A percentile compares a stretch with the other conserved stretches of the same genome.
phyloP scores from a whole-genome alignment of 1,284 basidiomycete species.

The Cutaneotrichosporon sp. region DNA sequence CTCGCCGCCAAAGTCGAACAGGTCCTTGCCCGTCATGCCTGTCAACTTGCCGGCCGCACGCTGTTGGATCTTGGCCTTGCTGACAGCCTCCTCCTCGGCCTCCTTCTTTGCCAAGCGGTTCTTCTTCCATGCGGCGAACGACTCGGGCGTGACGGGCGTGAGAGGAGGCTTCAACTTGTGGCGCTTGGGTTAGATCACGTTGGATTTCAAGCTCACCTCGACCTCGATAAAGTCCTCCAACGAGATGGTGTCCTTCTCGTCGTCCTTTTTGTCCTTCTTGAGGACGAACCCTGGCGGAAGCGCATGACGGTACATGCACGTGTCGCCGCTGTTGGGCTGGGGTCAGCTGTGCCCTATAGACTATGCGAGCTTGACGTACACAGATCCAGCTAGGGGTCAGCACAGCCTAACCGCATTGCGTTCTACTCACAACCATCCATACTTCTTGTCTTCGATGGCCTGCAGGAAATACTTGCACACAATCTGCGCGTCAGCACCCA shows the following conservation, averaged over 20 bases:
- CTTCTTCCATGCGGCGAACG: slow-evolving; percentile 93
- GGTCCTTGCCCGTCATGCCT: slow-evolving; percentile 93
- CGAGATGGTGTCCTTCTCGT: slow-evolving; percentile 81
- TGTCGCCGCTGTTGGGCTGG: slow-evolving; percentile 58
- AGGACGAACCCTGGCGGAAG: slow-evolving; percentile 93
- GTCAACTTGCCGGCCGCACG: slow-evolving; percentile 83
- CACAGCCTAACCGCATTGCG: not conserved
- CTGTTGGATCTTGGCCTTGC: slow-evolving; percentile 81
- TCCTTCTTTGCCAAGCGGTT: slow-evolving; percentile 88
- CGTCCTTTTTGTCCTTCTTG: slow-evolving; percentile 80
- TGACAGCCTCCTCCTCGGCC: slow-evolving; percentile 75
- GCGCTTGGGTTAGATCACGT: slow-evolving; percentile 59
- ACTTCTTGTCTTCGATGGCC: slow-evolving; percentile 91
- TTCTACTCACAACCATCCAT: slow-evolving; percentile 54
- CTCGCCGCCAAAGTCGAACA: slow-evolving; percentile 97
- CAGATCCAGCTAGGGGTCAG: slow-evolving; percentile 53
- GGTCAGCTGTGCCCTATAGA: not conserved
- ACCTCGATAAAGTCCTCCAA: slow-evolving; percentile 97
- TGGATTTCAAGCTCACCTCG: slow-evolving; percentile 62
- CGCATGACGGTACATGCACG: slow-evolving; percentile 93
- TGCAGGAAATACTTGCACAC: slow-evolving; percentile 97
- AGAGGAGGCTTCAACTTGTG: slow-evolving; percentile 90
- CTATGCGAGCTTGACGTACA: slow-evolving; percentile 31
- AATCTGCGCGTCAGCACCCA: slow-evolving; percentile 60
- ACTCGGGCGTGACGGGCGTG: slow-evolving; percentile 92